phyloP scores from a whole-genome alignment of 2,329 filamentous ascomycete species.

The Trichoderma sp. region DNA sequence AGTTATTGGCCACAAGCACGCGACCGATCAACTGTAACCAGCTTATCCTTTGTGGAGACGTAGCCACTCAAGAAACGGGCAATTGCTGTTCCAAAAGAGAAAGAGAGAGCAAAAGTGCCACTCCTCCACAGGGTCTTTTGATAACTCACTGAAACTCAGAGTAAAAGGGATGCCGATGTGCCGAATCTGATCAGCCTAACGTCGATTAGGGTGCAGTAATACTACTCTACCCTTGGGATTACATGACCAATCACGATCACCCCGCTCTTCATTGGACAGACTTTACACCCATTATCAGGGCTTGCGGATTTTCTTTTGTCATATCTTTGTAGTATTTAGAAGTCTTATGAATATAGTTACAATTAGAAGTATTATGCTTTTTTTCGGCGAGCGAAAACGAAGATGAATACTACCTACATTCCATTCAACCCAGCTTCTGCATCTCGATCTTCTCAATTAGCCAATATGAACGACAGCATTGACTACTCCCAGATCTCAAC shows the following conservation, averaged over 20 bases:
- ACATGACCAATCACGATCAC: neutral
- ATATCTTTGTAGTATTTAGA: neutral
- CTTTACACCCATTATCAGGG: neutral
- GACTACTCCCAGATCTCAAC: neutral
- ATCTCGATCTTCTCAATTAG: neutral
- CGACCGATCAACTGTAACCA: neutral
- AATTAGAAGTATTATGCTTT: neutral
- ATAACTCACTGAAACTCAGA: neutral
- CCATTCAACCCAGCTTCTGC: neutral
- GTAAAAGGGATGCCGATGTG: neutral
- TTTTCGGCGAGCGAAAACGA: neutral
- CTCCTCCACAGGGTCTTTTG: neutral
- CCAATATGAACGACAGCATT: neutral
- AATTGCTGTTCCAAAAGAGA: neutral
- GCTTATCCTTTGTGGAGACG: neutral
- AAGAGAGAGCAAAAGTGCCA: neutral
- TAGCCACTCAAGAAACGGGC: neutral
- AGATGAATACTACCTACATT: neutral
- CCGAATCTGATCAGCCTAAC: neutral
- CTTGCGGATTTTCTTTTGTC: neutral
- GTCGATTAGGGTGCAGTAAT: neutral
- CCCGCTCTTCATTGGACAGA: neutral
- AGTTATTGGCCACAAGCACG: neutral
- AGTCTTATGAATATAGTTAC: neutral
- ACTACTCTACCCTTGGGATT: neutral